A percentile compares a stretch with the other conserved stretches of the same genome.
Conservation (phyloP, 2,329 filamentous ascomycete species). For the Atkinsonella hypoxylon region DNA sequence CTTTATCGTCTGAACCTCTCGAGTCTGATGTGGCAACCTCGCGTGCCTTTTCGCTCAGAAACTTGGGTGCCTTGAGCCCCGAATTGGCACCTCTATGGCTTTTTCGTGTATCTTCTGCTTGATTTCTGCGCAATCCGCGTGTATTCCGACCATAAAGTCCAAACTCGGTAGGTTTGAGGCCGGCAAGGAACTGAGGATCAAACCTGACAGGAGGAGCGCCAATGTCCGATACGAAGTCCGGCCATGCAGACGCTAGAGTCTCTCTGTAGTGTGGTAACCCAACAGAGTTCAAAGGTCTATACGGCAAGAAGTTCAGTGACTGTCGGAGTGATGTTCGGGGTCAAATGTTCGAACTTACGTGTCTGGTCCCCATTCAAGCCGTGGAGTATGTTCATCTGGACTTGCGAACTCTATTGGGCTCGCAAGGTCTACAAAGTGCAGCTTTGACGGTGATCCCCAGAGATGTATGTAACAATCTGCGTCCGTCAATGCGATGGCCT, state of each 20-base stretch:
- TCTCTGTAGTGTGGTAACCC: slow-evolving; percentile 94
- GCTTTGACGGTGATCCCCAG: slow-evolving; percentile 77
- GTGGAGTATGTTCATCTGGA: slow-evolving; percentile 41
- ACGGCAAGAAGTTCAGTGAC: slow-evolving; percentile 5
- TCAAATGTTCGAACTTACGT: slow-evolving; percentile 36
- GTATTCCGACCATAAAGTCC: slow-evolving; percentile 71
- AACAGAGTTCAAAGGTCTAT: slow-evolving; percentile 66
- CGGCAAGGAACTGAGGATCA: slow-evolving; percentile 56
- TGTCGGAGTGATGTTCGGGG: not conserved
- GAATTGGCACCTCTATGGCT: slow-evolving; percentile 48
- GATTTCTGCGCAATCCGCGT: slow-evolving; percentile 62
- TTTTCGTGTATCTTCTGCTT: slow-evolving; percentile 65
- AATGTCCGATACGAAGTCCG: slow-evolving; percentile 73
- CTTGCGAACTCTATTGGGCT: slow-evolving; percentile 70
- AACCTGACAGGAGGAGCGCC: slow-evolving; percentile 69
- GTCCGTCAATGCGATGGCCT: slow-evolving; percentile 73
- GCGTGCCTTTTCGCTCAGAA: slow-evolving; percentile 84
- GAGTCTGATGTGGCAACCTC: slow-evolving; percentile 42
- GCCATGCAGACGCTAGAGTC: slow-evolving; percentile 77
- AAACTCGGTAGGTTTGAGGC: slow-evolving; percentile 60
- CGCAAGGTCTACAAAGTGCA: slow-evolving; percentile 75
- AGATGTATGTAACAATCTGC: slow-evolving; percentile 68
- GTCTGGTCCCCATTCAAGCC: slow-evolving; percentile 59
- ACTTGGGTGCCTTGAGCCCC: slow-evolving; percentile 66
- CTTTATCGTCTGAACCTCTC: slow-evolving; percentile 28